phyloP scores from a whole-genome alignment of 495 filamentous ascomycete species.

The Aspergillus diversus region DNA sequence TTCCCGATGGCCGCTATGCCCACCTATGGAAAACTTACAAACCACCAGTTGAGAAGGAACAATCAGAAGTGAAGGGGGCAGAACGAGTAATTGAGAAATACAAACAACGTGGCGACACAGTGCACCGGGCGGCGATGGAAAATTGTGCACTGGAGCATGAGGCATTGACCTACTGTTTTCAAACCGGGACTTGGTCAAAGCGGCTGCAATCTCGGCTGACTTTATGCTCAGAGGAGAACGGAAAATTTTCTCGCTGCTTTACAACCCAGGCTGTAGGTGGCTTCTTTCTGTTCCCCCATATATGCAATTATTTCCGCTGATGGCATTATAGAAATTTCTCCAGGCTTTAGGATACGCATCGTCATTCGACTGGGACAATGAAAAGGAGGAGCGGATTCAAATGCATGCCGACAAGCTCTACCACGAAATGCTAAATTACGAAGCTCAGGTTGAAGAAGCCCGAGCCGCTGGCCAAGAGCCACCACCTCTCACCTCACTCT shows the following conservation, averaged over 20 bases:
- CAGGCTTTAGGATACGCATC: conserved; percentile 89
- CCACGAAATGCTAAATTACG: conserved; percentile 80
- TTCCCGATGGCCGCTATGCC: conserved; percentile 85
- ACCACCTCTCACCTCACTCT: conserved; percentile 44
- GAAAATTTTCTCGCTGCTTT: conserved; percentile 77
- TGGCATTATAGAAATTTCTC: conserved; percentile 68
- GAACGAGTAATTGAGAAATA: conserved; percentile 79
- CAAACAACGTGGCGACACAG: conserved; percentile 77
- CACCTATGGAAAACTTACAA: conserved; percentile 91
- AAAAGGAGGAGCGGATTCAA: conserved; percentile 86
- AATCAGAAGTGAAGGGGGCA: conserved; percentile 55
- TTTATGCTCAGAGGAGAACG: conserved; percentile 75
- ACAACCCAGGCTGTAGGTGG: conserved; percentile 72
- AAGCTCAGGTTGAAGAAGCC: conserved; percentile 67
- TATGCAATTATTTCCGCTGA: background rate
- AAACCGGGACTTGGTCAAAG: conserved; percentile 57
- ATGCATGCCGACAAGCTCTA: conserved; percentile 92
- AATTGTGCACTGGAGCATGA: conserved; percentile 89
- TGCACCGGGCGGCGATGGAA: conserved; percentile 84
- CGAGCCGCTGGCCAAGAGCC: conserved; percentile 59
- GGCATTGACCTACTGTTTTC: conserved; percentile 75
- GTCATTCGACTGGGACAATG: conserved; percentile 59
- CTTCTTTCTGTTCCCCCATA: background rate
- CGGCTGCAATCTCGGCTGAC: conserved; percentile 58
- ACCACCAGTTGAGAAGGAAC: conserved; percentile 65